Base-by-base conservation (phyloP, 2,329 filamentous ascomycete genomes). In the Pseudocercospora macadamiae region DNA sequence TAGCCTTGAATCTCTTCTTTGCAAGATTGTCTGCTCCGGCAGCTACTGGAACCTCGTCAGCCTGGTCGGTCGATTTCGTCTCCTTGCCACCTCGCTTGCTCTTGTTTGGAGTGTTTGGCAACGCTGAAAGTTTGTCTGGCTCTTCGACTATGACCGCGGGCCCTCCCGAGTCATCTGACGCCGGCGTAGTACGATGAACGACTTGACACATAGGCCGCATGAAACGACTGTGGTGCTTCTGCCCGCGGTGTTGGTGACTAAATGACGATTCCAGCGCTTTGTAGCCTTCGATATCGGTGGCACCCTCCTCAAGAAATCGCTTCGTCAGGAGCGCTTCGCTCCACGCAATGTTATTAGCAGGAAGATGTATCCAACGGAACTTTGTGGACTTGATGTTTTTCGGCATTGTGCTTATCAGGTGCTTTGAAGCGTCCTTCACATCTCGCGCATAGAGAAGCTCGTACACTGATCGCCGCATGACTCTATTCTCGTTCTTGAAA, bases 251-350 rank as follows among this genome's bases (percentile, higher is more conserved):
- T 60, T 86, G 83, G 63, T 87, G 84, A 42, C 81, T 82, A 61
- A 87, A 86, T 3, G 82, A 85, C 60, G 82, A 80, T 64, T 86
- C 84, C 2, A 88, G 68, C 0, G 83, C 82, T 65, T 86, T 87
- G 73, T 86, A 87, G 1, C 82, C 82, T 66, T 86, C 83, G 1
- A 86, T 80, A 67, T 88, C 85, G n/a, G 79, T 79, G 14, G 82
- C 80, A 0, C 84, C 84, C 34, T 84, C 82, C 68, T 88, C 86
- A 30, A 88, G 83, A 64, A 88, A 88, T 6, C 80, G 80, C 63
- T 88, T 88, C 1, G 84, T 83, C n/a, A 88, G 73, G 1, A 88
- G 74, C 0, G 84, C 80, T 70, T 88, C 85, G 3, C 84, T 81
- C 86, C 86, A 88, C 1, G 82, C 80, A 66, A 85, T 80, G 68